A percentile compares a stretch with the other conserved stretches of the same genome.
These are phyloP conservation scores for Copromyces sp. DNA, from an alignment of 495 filamentous ascomycete species.

Conservation along the genomic window DNA sequence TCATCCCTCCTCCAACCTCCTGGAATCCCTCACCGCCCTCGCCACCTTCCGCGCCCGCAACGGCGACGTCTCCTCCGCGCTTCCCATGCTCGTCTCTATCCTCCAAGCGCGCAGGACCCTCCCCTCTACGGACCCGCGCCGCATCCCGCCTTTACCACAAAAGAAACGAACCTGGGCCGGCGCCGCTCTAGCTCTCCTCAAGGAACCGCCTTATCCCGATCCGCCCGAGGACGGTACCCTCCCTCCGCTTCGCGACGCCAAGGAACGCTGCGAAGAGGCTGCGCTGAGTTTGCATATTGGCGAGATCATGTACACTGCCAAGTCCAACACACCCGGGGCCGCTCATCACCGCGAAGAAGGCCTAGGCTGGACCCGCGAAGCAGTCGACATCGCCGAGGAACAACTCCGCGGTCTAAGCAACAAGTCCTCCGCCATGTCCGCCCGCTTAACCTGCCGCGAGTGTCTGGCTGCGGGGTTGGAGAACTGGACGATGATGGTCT, in stretches of 20 bases:
- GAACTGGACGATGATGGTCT: slow-evolving; percentile 69
- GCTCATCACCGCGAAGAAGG: slow-evolving; percentile 46
- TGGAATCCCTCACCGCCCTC: slow-evolving; percentile 63
- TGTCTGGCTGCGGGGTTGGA: slow-evolving; percentile 60
- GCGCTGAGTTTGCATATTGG: slow-evolving; percentile 83
- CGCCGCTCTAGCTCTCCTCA: slow-evolving; percentile 24
- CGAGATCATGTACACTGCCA: slow-evolving; percentile 64
- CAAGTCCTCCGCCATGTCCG: slow-evolving; percentile 7
- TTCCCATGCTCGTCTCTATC: slow-evolving; percentile 81
- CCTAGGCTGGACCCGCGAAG: slow-evolving; percentile 76
- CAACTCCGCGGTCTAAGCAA: slow-evolving; percentile 30
- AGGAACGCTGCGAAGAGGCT: slow-evolving; percentile 70
- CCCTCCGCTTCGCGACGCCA: slow-evolving; percentile 47
- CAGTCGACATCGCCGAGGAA: slow-evolving; percentile 54
- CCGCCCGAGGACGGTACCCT: slow-evolving; percentile 55
- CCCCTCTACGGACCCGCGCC: slow-evolving; percentile 10
- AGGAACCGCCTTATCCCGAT: slow-evolving; percentile 50
- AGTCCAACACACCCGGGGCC: slow-evolving; percentile 19
- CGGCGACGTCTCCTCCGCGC: slow-evolving; percentile 50
- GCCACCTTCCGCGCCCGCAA: slow-evolving; percentile 64
- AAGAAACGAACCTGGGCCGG: neutral
- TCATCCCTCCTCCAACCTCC: slow-evolving; percentile 55
- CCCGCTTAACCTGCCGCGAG: slow-evolving; percentile 52
- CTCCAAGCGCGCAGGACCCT: slow-evolving; percentile 56
- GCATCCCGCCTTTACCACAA: neutral